phyloP scores from a whole-genome alignment of 257 asterid species.

The Cynanchum wilfordii region DNA sequence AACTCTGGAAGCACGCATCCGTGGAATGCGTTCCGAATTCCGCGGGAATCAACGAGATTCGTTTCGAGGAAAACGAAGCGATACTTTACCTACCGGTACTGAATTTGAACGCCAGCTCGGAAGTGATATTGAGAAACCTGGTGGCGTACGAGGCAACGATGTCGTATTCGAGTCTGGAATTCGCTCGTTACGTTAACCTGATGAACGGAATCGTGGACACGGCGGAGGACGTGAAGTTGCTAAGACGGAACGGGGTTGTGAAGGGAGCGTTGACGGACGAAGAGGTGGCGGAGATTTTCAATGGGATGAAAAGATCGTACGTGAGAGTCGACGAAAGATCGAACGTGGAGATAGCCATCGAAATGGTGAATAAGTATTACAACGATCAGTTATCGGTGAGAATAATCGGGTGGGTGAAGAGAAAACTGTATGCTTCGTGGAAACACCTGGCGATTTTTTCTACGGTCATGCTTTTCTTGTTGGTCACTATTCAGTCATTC shows the following conservation, averaged over 20 bases:
- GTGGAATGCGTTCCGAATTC: neutral
- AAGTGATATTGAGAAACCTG: conserved; percentile 14
- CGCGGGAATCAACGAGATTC: neutral
- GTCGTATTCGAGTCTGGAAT: conserved; percentile 6
- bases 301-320: conserved; percentile 34
- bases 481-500: conserved; percentile 34
- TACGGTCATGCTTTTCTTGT: conserved; percentile 18
- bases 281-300: conserved; percentile 35
- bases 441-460: conserved; percentile 23
- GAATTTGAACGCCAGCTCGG: conserved; percentile 6
- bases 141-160: conserved; percentile 13
- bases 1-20: neutral
- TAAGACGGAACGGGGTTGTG: conserved; percentile 22
- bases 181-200: conserved; percentile 7
- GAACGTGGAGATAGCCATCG: conserved; percentile 33
- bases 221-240: conserved; percentile 3
- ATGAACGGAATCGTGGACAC: conserved; percentile 17
- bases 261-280: conserved; percentile 30
- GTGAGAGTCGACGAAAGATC: conserved; percentile 16
- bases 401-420: conserved; percentile 18
- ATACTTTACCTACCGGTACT: neutral
- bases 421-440: conserved; percentile 17
- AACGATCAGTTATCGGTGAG: conserved; percentile 18
- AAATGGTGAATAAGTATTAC: conserved; percentile 31
- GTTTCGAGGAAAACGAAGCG: neutral